Evolutionary conservation across 305 asterid species (phyloP).

Genomic region (Fraxinus velutina): DNA sequence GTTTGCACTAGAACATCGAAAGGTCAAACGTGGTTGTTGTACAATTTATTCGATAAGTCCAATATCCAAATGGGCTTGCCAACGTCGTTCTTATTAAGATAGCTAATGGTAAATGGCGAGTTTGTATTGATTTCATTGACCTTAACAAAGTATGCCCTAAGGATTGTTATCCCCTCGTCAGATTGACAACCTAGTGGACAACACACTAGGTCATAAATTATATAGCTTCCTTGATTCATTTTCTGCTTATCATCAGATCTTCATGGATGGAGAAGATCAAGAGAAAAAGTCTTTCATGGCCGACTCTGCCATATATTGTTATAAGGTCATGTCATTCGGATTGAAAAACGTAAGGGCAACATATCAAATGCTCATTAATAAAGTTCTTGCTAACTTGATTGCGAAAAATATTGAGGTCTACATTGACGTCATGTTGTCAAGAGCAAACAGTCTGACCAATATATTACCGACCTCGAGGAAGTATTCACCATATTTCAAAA

Average conservation of each 20-base stretch:
- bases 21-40: neutral
- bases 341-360: neutral
- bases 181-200: neutral
- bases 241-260: neutral
- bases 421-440: neutral
- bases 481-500: too few species aligned
- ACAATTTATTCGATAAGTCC: too few species aligned
- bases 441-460: neutral
- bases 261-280: neutral
- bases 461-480: neutral
- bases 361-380: neutral
- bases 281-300: neutral
- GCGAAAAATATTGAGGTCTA: neutral
- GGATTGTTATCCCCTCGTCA: neutral
- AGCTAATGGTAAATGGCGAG: neutral
- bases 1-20: neutral
- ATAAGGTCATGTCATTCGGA: neutral
- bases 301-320: neutral
- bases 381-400: neutral
- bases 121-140: neutral
- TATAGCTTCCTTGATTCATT: neutral
- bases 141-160: neutral
- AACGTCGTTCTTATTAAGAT: too few species aligned
- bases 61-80: neutral
- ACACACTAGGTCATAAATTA: too few species aligned